These are phyloP conservation scores for Phialophora chinensis DNA, from an alignment of 2,329 filamentous ascomycete species.

Conservation along the genomic window DNA sequence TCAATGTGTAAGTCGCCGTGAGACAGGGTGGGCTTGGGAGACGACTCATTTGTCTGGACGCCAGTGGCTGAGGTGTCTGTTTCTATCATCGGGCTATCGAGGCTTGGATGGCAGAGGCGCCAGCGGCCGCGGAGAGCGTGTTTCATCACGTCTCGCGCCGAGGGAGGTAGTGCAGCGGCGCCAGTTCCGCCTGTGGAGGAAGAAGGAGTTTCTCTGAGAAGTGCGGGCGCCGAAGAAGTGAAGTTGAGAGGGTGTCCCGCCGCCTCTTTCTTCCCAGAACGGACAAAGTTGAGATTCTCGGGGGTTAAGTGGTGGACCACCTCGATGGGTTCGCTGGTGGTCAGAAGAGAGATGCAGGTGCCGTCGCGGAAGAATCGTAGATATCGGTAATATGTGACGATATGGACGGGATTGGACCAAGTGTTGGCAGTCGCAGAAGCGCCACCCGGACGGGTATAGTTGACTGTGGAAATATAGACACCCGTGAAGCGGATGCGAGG, in stretches of 20 bases:
- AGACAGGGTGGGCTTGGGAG: conserved; percentile 33
- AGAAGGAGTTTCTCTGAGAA: conserved; percentile 43
- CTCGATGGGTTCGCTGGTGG: conserved; percentile 80
- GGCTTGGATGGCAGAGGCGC: conserved; percentile 63
- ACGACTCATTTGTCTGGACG: conserved; percentile 40
- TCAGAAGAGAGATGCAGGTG: conserved; percentile 77
- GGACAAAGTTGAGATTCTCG: conserved; percentile 63
- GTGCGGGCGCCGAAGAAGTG: conserved; percentile 27
- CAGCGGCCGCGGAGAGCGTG: conserved; percentile 70
- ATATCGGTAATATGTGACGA: conserved; percentile 98
- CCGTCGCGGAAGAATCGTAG: conserved; percentile 94
- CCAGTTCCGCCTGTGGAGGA: conserved; percentile 44
- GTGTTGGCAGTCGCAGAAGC: conserved; percentile 71
- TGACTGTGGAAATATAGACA: conserved; percentile 94
- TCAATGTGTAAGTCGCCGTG: conserved; percentile 75
- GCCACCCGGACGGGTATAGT: conserved; percentile 86
- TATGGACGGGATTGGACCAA: conserved; percentile 85
- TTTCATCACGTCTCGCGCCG: conserved; percentile 66
- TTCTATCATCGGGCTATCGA: conserved; percentile 20
- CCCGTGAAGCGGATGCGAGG: conserved; percentile 93
- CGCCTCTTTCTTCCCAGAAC: conserved; percentile 34
- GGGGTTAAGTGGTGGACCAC: conserved; percentile 83
- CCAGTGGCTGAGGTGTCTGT: not conserved
- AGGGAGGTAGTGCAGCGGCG: conserved; percentile 44
- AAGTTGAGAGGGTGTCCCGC: conserved; percentile 30